These are phyloP conservation scores for Eucalyptus rudis DNA, from an alignment of 345 rosid species.

Conservation along the genomic window DNA sequence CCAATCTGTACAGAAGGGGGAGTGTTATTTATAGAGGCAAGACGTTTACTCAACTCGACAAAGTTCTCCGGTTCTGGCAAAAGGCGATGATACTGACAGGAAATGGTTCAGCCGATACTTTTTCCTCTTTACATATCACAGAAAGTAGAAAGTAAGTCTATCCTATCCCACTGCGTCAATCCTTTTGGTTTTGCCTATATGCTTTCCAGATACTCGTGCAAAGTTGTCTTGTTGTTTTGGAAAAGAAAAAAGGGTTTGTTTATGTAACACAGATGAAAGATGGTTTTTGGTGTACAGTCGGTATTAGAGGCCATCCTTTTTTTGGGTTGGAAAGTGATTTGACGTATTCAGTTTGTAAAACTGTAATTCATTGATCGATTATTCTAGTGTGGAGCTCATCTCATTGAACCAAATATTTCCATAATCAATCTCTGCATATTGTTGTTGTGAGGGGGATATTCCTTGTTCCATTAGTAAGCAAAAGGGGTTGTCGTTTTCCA, in stretches of 20 bases:
- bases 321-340: background rate
- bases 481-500: background rate
- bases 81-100: background rate
- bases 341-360: background rate
- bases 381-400: background rate
- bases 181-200: background rate
- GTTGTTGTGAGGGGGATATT: background rate
- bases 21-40: background rate
- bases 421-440: background rate
- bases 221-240: background rate
- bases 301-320: background rate
- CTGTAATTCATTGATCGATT: background rate
- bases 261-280: background rate
- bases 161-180: background rate
- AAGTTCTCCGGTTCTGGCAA: background rate
- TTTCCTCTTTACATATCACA: background rate
- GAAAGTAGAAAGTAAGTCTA: background rate
- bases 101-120: background rate
- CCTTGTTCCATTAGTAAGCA: background rate
- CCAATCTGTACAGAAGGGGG: background rate
- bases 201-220: background rate
- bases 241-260: background rate
- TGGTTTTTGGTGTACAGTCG: background rate
- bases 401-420: background rate
- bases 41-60: background rate